Conservation (phyloP, 1,139 yeast species). For the Nadsonia commutata region DNA sequence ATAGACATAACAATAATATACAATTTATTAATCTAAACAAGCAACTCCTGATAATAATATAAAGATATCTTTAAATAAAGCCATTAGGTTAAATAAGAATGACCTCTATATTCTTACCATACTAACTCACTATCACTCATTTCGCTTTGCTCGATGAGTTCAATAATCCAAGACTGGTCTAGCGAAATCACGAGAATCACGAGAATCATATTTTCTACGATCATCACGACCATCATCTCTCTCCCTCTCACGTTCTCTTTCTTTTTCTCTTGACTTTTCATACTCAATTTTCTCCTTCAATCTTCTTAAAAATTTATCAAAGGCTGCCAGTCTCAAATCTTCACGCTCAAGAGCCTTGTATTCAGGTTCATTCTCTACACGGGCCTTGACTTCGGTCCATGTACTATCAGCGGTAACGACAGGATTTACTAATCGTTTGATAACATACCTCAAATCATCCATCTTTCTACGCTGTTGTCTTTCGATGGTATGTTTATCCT, state of each 20-base stretch:
- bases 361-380: slow-evolving; percentile 22
- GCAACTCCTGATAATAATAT: too few species aligned
- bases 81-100: too few species aligned
- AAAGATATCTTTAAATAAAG: too few species aligned
- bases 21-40: too few species aligned
- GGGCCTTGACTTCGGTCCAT: slow-evolving; percentile 26
- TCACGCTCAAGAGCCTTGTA: slow-evolving; percentile 25
- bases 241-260: slow-evolving; percentile 13
- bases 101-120: too few species aligned
- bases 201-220: slow-evolving; percentile 7
- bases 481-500: slow-evolving; percentile 22
- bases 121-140: slow-evolving; percentile 2
- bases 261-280: slow-evolving; percentile 10
- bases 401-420: slow-evolving; percentile 17
- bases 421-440: slow-evolving; percentile 24
- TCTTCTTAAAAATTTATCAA: slow-evolving; percentile 21
- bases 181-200: slow-evolving; percentile 3
- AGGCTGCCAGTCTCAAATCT: slow-evolving; percentile 20
- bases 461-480: slow-evolving; percentile 24
- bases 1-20: too few species aligned
- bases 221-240: slow-evolving; percentile 10
- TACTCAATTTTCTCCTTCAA: slow-evolving; percentile 15
- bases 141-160: slow-evolving; percentile 3
- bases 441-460: slow-evolving; percentile 24
- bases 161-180: background rate